These are phyloP conservation scores for Fusarium compactum DNA, from an alignment of 2,329 filamentous ascomycete species.

Conservation along the genomic window DNA sequence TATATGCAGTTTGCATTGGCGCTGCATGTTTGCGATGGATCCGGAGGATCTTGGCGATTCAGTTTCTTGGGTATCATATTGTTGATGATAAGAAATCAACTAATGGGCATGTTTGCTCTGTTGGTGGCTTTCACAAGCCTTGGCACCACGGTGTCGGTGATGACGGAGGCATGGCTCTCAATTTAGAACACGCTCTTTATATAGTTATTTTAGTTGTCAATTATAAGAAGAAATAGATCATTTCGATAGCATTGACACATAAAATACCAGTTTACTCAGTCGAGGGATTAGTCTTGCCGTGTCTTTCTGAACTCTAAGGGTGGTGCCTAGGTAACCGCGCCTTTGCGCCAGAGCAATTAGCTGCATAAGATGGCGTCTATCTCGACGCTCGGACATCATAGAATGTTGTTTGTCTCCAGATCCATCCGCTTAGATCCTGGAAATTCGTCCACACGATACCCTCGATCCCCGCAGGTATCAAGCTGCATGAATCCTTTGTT, in stretches of 20 bases:
- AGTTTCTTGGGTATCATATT: no score
- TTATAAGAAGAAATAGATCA: neutral
- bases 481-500: neutral
- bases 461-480: neutral
- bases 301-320: rapidly evolving
- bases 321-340: neutral
- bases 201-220: neutral
- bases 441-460: neutral
- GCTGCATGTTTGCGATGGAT: neutral
- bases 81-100: neutral
- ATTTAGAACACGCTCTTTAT: neutral
- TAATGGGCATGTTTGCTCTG: neutral
- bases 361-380: neutral
- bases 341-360: neutral
- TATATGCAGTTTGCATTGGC: neutral
- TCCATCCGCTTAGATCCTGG: neutral
- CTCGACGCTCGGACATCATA: neutral
- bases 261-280: rapidly evolving
- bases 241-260: neutral
- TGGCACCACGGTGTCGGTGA: neutral
- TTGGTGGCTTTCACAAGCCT: neutral
- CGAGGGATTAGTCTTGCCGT: no score
- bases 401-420: neutral
- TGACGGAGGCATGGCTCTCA: neutral
- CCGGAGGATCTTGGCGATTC: no score